Base-by-base conservation (phyloP, 1,284 basidiomycete species). In the Psilocybe mexicana region DNA sequence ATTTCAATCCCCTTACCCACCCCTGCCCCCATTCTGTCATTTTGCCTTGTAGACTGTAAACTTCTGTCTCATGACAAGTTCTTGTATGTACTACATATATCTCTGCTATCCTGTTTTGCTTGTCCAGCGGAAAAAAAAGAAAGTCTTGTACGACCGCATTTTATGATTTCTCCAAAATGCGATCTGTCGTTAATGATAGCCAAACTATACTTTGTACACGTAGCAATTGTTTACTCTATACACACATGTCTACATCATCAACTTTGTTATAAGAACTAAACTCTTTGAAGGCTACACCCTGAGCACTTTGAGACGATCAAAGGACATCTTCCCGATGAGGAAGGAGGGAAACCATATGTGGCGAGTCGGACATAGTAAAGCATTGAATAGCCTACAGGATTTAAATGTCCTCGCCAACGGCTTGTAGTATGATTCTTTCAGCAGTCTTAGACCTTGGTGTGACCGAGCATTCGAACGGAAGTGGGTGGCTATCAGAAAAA, bases 381-480 rank as follows among this genome's bases (percentile, higher is more conserved):
- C 30, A 33, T 33, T 8, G 8, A 33, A 33, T 33, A 33, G 5
- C 18, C 18, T 18, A 18, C 30, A 33, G 8, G 8, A 33, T 4
- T 40, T n/a, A 40, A 40, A 6, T 40, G 7, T 40, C n/a, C n/a
- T 12, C 7, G 4, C 38, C 38, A 12, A 40, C 38, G 38, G 38
- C 38, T 40, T n/a, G 38, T 12, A 40, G n/a, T 40, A 40, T 12
- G 11, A 40, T 40, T 40, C n/a, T 11, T 40, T 40, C 38, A 40
- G 38, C 38, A 40, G 10, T n/a, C 11, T n/a, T 11, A 1, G 60
- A 58, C 43, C 72, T 60, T 8, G 74, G 72, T 7, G 59, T 67
- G 54, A 74, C 68, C 5, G 62, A 65, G 56, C 69, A 74, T 54
- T 70, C 61, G 52, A 69, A 73, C 6, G 69, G 69, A 3, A 62